Conservation (phyloP, 805 yeast genomes). For the Metschnikowia hibisci region DNA sequence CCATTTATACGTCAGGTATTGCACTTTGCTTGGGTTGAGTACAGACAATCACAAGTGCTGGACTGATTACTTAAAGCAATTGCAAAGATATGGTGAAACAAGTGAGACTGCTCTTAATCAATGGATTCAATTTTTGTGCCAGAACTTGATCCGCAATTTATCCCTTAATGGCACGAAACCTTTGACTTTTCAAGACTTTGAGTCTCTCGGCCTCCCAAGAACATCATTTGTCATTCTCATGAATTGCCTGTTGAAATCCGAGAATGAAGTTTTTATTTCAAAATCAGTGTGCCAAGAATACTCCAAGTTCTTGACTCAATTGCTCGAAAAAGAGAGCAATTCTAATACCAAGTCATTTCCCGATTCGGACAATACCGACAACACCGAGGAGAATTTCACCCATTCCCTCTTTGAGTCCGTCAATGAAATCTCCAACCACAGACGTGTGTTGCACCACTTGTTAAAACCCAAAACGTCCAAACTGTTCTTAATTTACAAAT, state of each 20-base stretch:
- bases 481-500: conserved; percentile 27
- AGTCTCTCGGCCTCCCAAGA: conserved; percentile 19
- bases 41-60: conserved; percentile 24
- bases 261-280: conserved; percentile 15
- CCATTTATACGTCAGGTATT: conserved; percentile 32
- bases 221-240: conserved; percentile 24
- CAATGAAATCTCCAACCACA: conserved; percentile 19
- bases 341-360: conserved; percentile 25
- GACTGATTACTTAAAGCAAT: conserved; percentile 24
- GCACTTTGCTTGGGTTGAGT: conserved; percentile 29
- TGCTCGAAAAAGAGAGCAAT: conserved; percentile 14
- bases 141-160: conserved; percentile 17
- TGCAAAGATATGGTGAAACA: conserved; percentile 18
- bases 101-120: conserved; percentile 32
- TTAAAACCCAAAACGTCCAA: conserved; percentile 26
- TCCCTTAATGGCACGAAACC: conserved; percentile 18
- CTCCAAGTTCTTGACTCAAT: conserved; percentile 21
- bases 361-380: conserved; percentile 22
- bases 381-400: conserved; percentile 23
- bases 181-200: conserved; percentile 17
- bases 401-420: conserved; percentile 30
- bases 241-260: conserved; percentile 25
- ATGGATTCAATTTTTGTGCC: conserved; percentile 32
- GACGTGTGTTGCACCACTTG: conserved; percentile 11
- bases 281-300: conserved; percentile 26